Base-by-base conservation (phyloP, 495 filamentous ascomycete genomes). In the Aspergillus bertholletiae region DNA sequence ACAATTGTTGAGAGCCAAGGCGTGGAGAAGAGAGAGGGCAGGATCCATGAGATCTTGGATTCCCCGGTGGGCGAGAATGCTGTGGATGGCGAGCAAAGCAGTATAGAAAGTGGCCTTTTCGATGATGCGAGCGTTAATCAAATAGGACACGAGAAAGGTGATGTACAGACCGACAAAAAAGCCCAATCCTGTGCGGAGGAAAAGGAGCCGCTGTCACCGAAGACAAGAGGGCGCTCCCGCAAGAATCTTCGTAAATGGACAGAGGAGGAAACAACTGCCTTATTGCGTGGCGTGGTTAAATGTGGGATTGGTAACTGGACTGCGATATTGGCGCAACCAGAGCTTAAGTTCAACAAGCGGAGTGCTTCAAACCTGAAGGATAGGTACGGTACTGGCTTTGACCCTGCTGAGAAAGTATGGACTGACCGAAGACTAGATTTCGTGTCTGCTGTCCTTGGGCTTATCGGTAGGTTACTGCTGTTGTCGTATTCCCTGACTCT, bases 251-350 rank as follows among this genome's bases (percentile, higher is more conserved):
- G 79, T 51, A 88, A 83, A 59, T 96, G 91, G 91, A 86, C 85
- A 0, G 86, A 94, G 47, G 84, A 91, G 60, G 92, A 96, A 65
- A 95, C 90, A 1, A 83, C 84, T 22, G 79, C 87, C 49, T 72
- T 96, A 11, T 68, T 95, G 24, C 76, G 84, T 50, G 92, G 90
- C 1, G 90, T 95, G 17, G 78, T 83, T 37, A 87, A 85, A 54
- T 89, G 91, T 66, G 91, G 91, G 0, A 86, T 95, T 49, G 91
- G 91, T 18, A 90, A 84, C 63, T 96, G 92, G 92, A 94, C 87
- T 34, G 82, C 83, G 40, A 95, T 96, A 15, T 67, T 94, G n/a
- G 79, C 87, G 11, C 85, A 91, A 54, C 73, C 84, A 1, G 84
- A 85, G 23, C 87, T 89, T 59, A 75, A 73, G 17, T 96, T 96